phyloP scores from a whole-genome alignment of 2,329 filamentous ascomycete genomes.

The Talaromyces atroroseus region DNA sequence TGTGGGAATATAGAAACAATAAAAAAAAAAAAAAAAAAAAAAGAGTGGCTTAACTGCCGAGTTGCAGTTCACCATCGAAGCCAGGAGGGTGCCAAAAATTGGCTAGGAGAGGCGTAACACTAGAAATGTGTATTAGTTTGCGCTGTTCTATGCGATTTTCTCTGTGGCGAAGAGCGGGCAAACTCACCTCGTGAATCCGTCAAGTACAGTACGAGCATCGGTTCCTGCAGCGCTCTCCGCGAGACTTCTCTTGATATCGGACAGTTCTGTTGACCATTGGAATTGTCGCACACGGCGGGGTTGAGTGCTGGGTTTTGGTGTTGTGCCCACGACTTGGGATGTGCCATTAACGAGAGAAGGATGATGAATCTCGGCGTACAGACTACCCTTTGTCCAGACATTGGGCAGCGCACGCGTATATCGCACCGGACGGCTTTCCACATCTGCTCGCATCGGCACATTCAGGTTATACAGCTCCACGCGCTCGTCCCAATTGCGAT shows the following conservation, averaged over 20 bases:
- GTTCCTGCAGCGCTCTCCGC: constrained; percentile 69
- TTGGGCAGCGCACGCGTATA: constrained; percentile 82
- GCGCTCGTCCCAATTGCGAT: constrained; percentile 62
- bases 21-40: constrained; percentile 29
- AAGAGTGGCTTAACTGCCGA: constrained; percentile 33
- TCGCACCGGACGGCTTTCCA: constrained; percentile 62
- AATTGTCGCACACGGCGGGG: constrained; percentile 63
- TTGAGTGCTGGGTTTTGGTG: neutral
- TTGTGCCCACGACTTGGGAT: constrained; percentile 41
- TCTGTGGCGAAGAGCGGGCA: neutral
- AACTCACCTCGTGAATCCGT: constrained; percentile 70
- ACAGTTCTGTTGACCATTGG: constrained; percentile 80
- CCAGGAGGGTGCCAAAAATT: constrained; percentile 78
- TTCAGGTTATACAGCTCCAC: constrained; percentile 83
- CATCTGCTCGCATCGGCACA: constrained; percentile 69
- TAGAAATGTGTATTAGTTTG: constrained; percentile 32
- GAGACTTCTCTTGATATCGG: constrained; percentile 78
- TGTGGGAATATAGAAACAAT: neutral
- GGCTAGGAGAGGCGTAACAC: constrained; percentile 79
- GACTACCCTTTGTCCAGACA: constrained; percentile 70
- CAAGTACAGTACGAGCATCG: constrained; percentile 83
- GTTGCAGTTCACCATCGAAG: constrained; percentile 61
- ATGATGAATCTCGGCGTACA: constrained; percentile 70
- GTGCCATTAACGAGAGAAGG: constrained; percentile 13
- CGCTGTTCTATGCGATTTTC: neutral